Percentiles rank a stretch among this genome's conserved stretches.
Conservation (phyloP, 768 basidiomycete genomes). For the Lyophyllum atratum region DNA sequence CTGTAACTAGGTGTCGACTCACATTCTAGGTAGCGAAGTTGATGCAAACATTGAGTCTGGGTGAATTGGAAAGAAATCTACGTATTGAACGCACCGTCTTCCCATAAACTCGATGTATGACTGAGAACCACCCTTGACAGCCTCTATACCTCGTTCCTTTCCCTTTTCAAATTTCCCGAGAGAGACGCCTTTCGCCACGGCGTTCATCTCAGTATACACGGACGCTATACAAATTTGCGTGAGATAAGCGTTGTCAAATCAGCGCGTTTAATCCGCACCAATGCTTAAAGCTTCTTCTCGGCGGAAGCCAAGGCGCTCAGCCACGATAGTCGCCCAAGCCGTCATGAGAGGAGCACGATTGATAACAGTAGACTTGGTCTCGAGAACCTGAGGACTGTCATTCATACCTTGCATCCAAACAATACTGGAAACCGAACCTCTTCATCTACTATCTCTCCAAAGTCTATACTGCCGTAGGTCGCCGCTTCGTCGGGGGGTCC, state of each 20-base stretch:
- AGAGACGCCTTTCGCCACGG: constrained; percentile 79
- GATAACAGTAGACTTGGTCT: constrained; percentile 61
- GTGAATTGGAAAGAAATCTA: background rate
- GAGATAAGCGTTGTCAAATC: background rate
- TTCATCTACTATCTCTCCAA: constrained; percentile 74
- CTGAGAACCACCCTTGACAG: constrained; percentile 59
- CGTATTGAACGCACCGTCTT: constrained; percentile 46
- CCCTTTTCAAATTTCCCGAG: constrained; percentile 72
- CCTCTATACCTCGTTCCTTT: constrained; percentile 57
- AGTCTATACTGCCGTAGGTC: constrained; percentile 59
- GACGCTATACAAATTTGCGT: constrained; percentile 57
- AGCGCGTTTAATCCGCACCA: constrained; percentile 42
- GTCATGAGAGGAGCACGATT: constrained; percentile 96
- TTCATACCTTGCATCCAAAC: background rate
- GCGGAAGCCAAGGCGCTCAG: constrained; percentile 83
- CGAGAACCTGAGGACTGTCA: constrained; percentile 49
- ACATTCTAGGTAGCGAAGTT: constrained; percentile 30
- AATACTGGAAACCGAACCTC: constrained; percentile 41
- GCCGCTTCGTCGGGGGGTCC: constrained; percentile 51
- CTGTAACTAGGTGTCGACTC: background rate
- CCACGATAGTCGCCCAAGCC: constrained; percentile 88
- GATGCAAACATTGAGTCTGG: constrained; percentile 30
- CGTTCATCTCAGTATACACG: constrained; percentile 93
- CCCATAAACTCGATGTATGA: constrained; percentile 89
- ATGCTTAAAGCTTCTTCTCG: constrained; percentile 91